A percentile compares a stretch with the other conserved stretches of the same genome.
phyloP scores from a whole-genome alignment of 2,329 filamentous ascomycete species.

The Ophiostoma quercus region DNA sequence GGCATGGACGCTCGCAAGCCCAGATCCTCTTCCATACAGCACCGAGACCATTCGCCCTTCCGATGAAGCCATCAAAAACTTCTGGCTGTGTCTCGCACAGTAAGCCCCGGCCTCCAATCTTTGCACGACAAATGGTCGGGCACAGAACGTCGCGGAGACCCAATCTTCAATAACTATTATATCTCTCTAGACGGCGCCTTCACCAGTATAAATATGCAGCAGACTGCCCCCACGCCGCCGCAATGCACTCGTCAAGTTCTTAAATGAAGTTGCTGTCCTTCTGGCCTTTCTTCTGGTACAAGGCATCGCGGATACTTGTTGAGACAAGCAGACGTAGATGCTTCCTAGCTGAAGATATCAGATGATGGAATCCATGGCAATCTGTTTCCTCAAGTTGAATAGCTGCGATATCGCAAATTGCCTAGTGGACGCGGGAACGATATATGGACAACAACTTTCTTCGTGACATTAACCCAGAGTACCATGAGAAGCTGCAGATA shows the following conservation, averaged over 20 bases:
- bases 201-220: conserved; percentile 31
- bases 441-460: background rate
- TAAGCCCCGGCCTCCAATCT: conserved; percentile 23
- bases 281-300: conserved; percentile 44
- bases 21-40: conserved; percentile 26
- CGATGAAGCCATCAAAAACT: background rate
- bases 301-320: conserved; percentile 41
- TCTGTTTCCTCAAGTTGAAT: conserved; percentile 52
- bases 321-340: conserved; percentile 45
- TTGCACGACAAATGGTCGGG: conserved; percentile 41
- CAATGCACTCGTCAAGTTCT: conserved; percentile 18
- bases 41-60: conserved; percentile 28
- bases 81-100: background rate
- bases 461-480: conserved; percentile 3
- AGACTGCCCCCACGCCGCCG: background rate
- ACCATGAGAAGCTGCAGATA: conserved; percentile 13
- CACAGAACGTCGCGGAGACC: conserved; percentile 40
- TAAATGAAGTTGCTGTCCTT: conserved; percentile 20
- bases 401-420: conserved; percentile 39
- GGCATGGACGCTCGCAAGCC: conserved; percentile 34
- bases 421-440: too few species aligned
- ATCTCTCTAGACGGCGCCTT: conserved; percentile 39
- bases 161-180: conserved; percentile 46
- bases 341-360: conserved; percentile 43
- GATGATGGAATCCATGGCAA: conserved; percentile 47